These are phyloP conservation scores for Rhodosporidiobolus sp. DNA, from an alignment of 768 basidiomycete genomes.

Conservation along the genomic window DNA sequence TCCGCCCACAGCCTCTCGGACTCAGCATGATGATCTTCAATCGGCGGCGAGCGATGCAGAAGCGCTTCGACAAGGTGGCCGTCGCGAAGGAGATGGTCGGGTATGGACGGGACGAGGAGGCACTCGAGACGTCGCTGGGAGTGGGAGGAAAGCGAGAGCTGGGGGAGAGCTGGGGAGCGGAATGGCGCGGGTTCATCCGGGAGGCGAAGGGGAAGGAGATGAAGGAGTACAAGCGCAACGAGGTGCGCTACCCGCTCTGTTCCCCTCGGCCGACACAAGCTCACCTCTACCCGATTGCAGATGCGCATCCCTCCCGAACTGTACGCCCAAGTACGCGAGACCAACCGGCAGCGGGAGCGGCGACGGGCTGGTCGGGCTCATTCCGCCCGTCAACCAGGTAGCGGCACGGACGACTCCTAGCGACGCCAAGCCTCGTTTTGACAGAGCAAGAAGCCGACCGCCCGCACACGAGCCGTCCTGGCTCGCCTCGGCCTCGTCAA, in stretches of 20 bases:
- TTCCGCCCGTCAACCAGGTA: too few relatives aligned
- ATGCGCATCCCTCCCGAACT: conserved; percentile 4
- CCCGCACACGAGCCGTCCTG: too few relatives aligned
- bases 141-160: background rate
- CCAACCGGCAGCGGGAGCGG: background rate
- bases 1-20: conserved; percentile 73
- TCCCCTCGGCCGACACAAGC: background rate
- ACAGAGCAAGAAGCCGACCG: too few relatives aligned
- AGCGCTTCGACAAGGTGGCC: conserved; percentile 50
- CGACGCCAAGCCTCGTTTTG: too few relatives aligned
- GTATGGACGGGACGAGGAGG: background rate
- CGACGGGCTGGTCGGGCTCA: background rate
- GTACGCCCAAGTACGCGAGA: background rate
- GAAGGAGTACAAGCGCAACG: conserved; percentile 9
- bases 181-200: conserved; percentile 1
- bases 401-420: too few relatives aligned
- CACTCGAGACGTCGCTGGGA: background rate
- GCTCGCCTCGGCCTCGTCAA: too few relatives aligned
- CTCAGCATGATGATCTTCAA: conserved; percentile 67
- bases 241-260: conserved; percentile 2
- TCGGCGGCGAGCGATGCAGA: conserved; percentile 54
- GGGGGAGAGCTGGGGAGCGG: background rate
- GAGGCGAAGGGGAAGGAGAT: conserved; percentile 6
- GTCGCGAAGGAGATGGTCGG: conserved; percentile 1
- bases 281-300: background rate